Conservation (phyloP, 2,329 filamentous ascomycete species). For the Lecanicillium sp. region DNA sequence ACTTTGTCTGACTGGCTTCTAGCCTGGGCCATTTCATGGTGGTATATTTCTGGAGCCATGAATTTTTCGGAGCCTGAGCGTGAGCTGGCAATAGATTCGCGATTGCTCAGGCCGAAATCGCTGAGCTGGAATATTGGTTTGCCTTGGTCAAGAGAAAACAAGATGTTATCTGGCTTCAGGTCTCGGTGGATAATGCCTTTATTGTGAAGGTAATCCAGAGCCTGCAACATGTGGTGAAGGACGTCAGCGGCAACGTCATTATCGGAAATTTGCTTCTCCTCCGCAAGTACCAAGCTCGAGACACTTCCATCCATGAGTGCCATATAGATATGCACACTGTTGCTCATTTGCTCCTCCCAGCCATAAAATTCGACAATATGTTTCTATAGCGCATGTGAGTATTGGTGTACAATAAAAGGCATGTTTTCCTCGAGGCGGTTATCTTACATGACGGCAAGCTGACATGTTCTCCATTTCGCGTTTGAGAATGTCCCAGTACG, state of each 20-base stretch:
- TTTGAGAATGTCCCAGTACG: too few relatives aligned
- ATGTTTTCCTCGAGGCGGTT: too few relatives aligned
- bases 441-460: conserved; percentile 2
- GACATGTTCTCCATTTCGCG: too few relatives aligned
- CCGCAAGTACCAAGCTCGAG: not conserved
- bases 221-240: conserved; percentile 15
- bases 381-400: not conserved
- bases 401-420: too few relatives aligned
- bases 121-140: too few relatives aligned
- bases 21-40: not conserved
- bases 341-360: not conserved
- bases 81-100: not conserved
- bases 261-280: not conserved
- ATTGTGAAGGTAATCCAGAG: conserved; percentile 12
- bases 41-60: conserved; percentile 13
- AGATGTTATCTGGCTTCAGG: conserved; percentile 3
- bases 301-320: conserved; percentile 10
- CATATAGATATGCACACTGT: conserved; percentile 11
- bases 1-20: conserved; percentile 13
- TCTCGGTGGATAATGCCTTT: conserved; percentile 15
- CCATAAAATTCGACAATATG: conserved; percentile 8
- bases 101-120: conserved; percentile 1
- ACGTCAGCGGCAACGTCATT: not conserved
- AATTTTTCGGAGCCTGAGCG: conserved; percentile 1
- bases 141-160: too few relatives aligned